Evolutionary conservation across 177 flowering plant species (phyloP), one percentile per base, ranked within the genome.

Genomic region (Telopea speciosissima): DNA sequence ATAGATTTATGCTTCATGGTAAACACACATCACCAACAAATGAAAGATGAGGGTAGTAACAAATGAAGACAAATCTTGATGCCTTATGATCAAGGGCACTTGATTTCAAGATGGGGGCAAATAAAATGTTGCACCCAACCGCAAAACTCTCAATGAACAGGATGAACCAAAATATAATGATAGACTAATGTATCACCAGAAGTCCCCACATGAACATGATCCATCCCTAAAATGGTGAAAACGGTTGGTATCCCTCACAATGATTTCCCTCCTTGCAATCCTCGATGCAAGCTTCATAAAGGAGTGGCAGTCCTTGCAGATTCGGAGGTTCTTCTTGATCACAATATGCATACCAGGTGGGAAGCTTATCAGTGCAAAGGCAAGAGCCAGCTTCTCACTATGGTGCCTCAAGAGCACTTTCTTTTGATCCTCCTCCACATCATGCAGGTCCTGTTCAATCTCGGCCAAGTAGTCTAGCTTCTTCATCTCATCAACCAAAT

Each of bases 141-240:
- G 49, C 14, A 33, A 4, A 5, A 9, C 24, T 24, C 24, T 24
- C 40, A 6, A 28, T n/a, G 24, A 42, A 40, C 28, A 63, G 24
- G 40, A 31, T 70, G 45, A 44, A 64, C 28, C 59, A 44, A 23
- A 25, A 56, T 56, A 13, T 12, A 8, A 31, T 24, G 24, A 22
- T n/a, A 23, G 36, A 44, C 44, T 3, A 65, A 26, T 3, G 9
- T 3, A 75, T 83, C 79, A 88, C 92, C 93, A 88, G 71, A 88
- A 89, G 23, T 84, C 90, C 21, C 87, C 63, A 76, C 97, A 88
- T 31, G 89, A 86, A 77, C 92, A 91, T 36, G 16, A 63, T 1
- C 89, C 91, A 72, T 79, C 72, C 63, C 74, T 76, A 62, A 89
- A 89, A 81, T 87, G 94, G 80, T 89, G 92, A 83, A 88, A 91